phyloP scores from a whole-genome alignment of 2,329 filamentous ascomycete species.

The Cercospora sp. region DNA sequence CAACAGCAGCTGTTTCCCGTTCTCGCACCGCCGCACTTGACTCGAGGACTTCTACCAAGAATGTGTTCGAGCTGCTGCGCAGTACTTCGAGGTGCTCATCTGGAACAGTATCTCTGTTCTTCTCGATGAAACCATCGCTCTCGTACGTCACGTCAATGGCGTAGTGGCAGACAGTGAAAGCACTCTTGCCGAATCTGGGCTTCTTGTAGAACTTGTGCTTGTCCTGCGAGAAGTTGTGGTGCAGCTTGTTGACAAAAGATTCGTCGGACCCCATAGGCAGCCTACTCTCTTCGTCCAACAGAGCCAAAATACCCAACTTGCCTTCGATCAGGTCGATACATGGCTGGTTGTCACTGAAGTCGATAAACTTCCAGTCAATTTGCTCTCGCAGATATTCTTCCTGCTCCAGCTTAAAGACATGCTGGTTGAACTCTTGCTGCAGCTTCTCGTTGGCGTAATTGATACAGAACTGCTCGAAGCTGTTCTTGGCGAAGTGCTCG shows the following conservation, averaged over 20 bases:
- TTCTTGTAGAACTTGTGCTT: constrained; percentile 99
- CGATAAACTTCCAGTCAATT: constrained; percentile 99
- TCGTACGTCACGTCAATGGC: constrained; percentile 98
- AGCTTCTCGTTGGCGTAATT: constrained; percentile 99
- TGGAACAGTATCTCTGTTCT: constrained; percentile 97
- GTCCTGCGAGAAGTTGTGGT: constrained; percentile 85
- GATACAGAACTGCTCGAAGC: constrained; percentile 99
- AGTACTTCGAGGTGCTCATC: constrained; percentile 97
- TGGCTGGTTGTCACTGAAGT: constrained; percentile 98
- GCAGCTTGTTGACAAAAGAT: constrained; percentile 92
- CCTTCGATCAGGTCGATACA: constrained; percentile 98
- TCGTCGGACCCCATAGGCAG: constrained; percentile 97
- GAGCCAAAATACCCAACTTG: constrained; percentile 86
- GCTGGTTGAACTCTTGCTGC: constrained; percentile 98
- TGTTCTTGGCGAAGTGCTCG: constrained; percentile 99
- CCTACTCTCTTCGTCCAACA: constrained; percentile 94
- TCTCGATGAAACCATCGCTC: constrained; percentile 98
- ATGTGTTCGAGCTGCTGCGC: constrained; percentile 77
- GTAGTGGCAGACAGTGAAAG: constrained; percentile 98
- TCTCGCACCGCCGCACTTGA: constrained; percentile 85
- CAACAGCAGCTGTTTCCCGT: constrained; percentile 67
- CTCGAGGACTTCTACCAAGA: constrained; percentile 80
- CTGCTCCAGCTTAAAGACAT: constrained; percentile 98
- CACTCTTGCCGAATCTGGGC: constrained; percentile 92
- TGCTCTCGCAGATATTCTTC: constrained; percentile 95